phyloP scores from a whole-genome alignment of 805 yeast genomes.

The Lipomyces yamadae region DNA sequence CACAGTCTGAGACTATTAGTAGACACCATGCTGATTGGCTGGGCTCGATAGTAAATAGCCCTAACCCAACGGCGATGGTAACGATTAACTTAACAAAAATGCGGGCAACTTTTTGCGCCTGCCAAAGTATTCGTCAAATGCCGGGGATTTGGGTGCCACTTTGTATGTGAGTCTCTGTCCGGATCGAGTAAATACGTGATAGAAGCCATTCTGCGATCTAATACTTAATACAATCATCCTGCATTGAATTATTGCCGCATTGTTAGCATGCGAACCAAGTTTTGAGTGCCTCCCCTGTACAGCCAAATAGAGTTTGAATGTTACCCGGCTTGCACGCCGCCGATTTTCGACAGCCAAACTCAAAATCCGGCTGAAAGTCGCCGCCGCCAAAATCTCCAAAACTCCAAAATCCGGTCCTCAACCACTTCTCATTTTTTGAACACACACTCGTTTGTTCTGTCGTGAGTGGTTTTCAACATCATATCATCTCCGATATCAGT shows the following conservation, averaged over 20 bases:
- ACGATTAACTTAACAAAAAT: neutral
- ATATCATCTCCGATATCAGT: neutral
- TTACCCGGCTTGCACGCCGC: neutral
- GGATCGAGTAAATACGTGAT: neutral
- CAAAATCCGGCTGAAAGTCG: conserved; percentile 9
- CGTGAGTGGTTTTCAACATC: neutral
- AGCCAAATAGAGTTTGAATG: conserved; percentile 14
- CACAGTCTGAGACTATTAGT: neutral
- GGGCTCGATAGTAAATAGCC: neutral
- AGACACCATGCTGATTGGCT: neutral
- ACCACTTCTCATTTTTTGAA: neutral
- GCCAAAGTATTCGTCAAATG: neutral
- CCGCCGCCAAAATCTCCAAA: conserved; percentile 8
- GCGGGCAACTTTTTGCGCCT: neutral
- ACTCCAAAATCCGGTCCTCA: neutral
- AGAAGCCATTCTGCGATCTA: no score
- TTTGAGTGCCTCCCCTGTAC: no score
- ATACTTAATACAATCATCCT: no score
- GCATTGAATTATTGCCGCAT: no score
- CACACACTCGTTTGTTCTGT: neutral
- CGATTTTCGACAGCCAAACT: neutral
- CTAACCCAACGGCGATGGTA: neutral
- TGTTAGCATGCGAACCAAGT: no score
- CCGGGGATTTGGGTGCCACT: neutral
- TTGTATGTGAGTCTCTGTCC: neutral